Evolutionary conservation across 225 moss, liverwort and hornwort genomes (phyloP).

Genomic region (Physcomitrellopsis africana): DNA sequence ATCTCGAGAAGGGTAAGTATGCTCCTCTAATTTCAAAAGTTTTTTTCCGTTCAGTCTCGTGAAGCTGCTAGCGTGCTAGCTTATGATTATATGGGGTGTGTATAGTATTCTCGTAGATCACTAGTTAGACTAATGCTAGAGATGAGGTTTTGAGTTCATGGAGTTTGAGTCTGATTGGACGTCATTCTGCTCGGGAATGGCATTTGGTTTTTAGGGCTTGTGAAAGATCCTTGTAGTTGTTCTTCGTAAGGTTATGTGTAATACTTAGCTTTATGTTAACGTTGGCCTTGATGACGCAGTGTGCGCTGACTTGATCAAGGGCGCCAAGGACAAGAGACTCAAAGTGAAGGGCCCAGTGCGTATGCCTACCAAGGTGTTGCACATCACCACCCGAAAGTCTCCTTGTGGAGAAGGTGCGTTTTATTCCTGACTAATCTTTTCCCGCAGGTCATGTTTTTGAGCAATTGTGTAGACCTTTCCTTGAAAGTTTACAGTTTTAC

Average conservation of each 20-base stretch:
- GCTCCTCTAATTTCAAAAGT: too few relatives aligned
- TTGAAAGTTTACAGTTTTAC: too few relatives aligned
- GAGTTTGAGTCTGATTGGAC: background rate
- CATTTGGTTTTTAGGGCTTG: background rate
- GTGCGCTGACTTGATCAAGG: constrained; percentile 85
- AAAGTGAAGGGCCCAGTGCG: constrained; percentile 93
- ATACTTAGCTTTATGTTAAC: background rate
- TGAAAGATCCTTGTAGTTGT: background rate
- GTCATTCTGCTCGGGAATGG: too few relatives aligned
- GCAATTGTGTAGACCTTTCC: too few relatives aligned
- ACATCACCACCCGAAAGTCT: constrained; percentile 86
- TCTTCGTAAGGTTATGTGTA: background rate
- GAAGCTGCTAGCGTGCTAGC: background rate
- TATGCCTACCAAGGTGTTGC: constrained; percentile 91
- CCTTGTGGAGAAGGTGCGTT: constrained; percentile 83
- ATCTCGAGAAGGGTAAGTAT: constrained; percentile 75
- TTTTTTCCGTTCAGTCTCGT: background rate
- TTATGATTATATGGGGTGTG: too few relatives aligned
- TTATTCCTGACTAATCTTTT: background rate
- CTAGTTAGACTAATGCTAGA: too few relatives aligned
- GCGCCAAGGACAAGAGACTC: constrained; percentile 88
- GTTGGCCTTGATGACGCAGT: constrained; percentile 40
- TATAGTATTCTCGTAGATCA: too few relatives aligned
- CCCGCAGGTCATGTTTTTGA: too few relatives aligned
- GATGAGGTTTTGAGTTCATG: too few relatives aligned